A percentile compares a stretch with the other conserved stretches of the same genome.
Evolutionary conservation across 1,284 basidiomycete genomes (phyloP).

Genomic region (Cryptococcus wingfieldii): DNA sequence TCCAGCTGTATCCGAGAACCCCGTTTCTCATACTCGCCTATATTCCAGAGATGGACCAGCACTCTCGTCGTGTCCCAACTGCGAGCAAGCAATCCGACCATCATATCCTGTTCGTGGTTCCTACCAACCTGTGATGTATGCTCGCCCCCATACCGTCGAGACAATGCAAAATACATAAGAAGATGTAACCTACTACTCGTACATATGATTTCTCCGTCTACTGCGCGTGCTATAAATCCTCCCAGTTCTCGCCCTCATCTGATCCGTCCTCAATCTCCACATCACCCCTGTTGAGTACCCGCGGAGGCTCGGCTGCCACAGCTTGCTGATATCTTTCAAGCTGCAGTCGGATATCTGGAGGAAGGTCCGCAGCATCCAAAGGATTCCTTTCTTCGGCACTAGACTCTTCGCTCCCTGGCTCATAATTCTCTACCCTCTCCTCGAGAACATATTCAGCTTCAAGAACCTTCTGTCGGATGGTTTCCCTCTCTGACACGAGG

Average conservation of each 20-base stretch:
- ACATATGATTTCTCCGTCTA: neutral
- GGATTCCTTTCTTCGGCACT: neutral
- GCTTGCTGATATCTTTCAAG: too few species aligned
- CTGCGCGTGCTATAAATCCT: neutral
- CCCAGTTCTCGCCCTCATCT: slow-evolving; percentile 6
- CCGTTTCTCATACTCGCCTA: too few species aligned
- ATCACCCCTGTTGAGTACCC: neutral
- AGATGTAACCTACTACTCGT: neutral
- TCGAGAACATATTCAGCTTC: slow-evolving; percentile 47
- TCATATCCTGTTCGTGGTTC: too few species aligned
- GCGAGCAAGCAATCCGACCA: too few species aligned
- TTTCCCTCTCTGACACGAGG: neutral
- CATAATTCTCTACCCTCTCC: slow-evolving; percentile 44
- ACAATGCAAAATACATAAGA: too few species aligned
- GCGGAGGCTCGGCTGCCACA: neutral
- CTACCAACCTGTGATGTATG: too few species aligned
- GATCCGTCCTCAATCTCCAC: slow-evolving; percentile 2
- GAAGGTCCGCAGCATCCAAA: neutral
- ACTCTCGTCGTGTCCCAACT: too few species aligned
- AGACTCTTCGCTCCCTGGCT: slow-evolving; percentile 10
- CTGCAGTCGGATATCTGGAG: neutral
- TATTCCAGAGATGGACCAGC: too few species aligned
- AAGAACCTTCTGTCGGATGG: slow-evolving; percentile 33
- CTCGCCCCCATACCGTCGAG: too few species aligned
- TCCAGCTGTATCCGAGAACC: too few species aligned